Evolutionary conservation across 1,284 basidiomycete species (phyloP).

Genomic region (Flammula alnicola): DNA sequence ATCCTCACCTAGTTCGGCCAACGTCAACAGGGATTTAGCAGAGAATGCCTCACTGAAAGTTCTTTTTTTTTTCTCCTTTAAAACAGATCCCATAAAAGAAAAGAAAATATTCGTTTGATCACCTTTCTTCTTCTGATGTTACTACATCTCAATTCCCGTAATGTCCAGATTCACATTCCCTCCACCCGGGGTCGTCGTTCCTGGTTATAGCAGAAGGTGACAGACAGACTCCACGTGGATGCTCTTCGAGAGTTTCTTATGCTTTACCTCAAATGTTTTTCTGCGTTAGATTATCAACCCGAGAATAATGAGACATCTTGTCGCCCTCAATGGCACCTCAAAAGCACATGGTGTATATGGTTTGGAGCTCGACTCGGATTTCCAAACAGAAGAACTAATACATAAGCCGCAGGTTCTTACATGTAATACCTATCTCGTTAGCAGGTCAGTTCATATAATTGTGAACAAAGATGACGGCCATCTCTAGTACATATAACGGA

Average conservation of each 20-base stretch:
- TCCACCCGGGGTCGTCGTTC: constrained; percentile 25
- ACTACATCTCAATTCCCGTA: constrained; percentile 37
- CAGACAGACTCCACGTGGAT: constrained; percentile 45
- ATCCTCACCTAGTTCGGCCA: constrained; percentile 6
- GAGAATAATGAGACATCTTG: constrained; percentile 19
- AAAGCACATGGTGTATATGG: constrained; percentile 17
- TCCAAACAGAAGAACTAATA: constrained; percentile 10
- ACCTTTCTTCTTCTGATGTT: constrained; percentile 36
- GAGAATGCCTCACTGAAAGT: constrained; percentile 21
- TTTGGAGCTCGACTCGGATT: constrained; percentile 22
- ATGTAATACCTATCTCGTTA: neutral
- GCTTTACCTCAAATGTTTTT: constrained; percentile 35
- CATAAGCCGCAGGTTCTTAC: constrained; percentile 16
- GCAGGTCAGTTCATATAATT: constrained; percentile 3
- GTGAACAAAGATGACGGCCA: neutral
- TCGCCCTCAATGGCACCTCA: constrained; percentile 10
- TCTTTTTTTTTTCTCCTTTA: constrained; percentile 26
- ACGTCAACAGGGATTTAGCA: constrained; percentile 8
- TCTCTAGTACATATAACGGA: constrained; percentile 52
- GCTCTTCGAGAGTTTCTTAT: constrained; percentile 32
- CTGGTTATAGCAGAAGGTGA: constrained; percentile 22
- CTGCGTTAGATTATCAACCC: constrained; percentile 40
- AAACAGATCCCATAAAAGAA: constrained; percentile 30
- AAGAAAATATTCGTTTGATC: constrained; percentile 34
- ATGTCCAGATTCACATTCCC: constrained; percentile 38